Evolutionary conservation across 306 rosid genomes (phyloP).

Genomic region (Potentilla sterilis): DNA sequence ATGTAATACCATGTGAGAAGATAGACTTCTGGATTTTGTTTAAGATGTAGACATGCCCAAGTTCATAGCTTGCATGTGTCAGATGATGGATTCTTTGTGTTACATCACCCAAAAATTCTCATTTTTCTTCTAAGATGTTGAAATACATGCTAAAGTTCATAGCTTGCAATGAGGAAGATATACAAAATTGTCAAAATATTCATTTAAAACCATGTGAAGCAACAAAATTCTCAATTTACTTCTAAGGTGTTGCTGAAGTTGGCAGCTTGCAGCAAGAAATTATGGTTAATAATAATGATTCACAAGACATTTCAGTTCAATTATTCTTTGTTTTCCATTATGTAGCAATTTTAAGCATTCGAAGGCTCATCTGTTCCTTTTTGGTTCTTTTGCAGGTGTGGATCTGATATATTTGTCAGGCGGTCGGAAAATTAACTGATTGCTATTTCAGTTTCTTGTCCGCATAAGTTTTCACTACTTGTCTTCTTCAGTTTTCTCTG

Average conservation of each 20-base stretch:
- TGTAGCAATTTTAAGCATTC: not conserved
- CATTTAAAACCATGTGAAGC: not conserved
- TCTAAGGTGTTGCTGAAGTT: not conserved
- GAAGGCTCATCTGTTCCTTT: not conserved
- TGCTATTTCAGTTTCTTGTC: slow-evolving; percentile 19
- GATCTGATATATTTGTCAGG: slow-evolving; percentile 9
- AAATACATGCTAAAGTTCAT: not conserved
- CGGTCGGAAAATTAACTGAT: slow-evolving; percentile 25
- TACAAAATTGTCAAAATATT: not conserved
- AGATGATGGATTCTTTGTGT: not conserved
- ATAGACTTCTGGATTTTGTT: not conserved
- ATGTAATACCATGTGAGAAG: not conserved
- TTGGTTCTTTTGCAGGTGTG: slow-evolving; percentile 36
- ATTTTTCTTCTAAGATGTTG: not conserved
- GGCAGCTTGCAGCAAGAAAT: not conserved
- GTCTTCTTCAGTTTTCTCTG: slow-evolving; percentile 24
- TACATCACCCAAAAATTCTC: not conserved
- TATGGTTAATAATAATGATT: not conserved
- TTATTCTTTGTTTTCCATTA: not conserved
- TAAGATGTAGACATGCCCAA: not conserved
- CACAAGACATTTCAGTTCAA: not conserved
- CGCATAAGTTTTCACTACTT: slow-evolving; percentile 14
- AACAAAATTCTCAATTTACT: not conserved
- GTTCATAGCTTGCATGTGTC: not conserved
- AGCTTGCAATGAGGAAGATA: not conserved